phyloP scores from a whole-genome alignment of 257 asterid genomes.

The Penstemon eatonii region DNA sequence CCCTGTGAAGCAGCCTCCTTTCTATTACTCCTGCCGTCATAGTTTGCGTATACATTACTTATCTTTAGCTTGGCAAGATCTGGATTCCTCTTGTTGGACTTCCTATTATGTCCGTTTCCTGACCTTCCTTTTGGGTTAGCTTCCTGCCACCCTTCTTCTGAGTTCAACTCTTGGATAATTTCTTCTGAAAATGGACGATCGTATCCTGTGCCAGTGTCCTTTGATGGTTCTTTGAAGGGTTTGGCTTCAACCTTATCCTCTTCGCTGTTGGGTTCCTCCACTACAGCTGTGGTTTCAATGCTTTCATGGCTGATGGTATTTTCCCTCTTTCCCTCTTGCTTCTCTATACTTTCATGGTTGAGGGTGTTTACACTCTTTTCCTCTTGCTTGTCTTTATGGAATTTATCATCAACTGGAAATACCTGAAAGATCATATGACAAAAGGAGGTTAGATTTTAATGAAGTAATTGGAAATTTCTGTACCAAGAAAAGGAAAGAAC shows the following conservation, averaged over 20 bases:
- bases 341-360: too few species aligned
- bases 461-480: too few species aligned
- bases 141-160: slow-evolving; percentile 97
- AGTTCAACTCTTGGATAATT: slow-evolving; percentile 46
- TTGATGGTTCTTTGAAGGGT: slow-evolving; percentile 34
- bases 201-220: slow-evolving; percentile 28
- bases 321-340: slow-evolving; percentile 24
- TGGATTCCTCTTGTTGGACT: slow-evolving; percentile 61
- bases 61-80: slow-evolving; percentile 71
- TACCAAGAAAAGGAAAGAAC: too few species aligned
- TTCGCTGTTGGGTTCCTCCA: slow-evolving; percentile 39
- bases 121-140: slow-evolving; percentile 81
- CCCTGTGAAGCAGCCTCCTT: slow-evolving; percentile 64
- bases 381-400: slow-evolving; percentile 49
- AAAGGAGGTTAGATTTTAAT: background rate
- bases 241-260: slow-evolving; percentile 41
- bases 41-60: slow-evolving; percentile 43
- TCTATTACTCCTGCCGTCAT: slow-evolving; percentile 45
- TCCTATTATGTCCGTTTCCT: slow-evolving; percentile 55
- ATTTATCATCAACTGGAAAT: slow-evolving; percentile 50
- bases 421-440: slow-evolving; percentile 49
- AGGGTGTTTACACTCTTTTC: slow-evolving; percentile 17
- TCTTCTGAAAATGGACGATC: slow-evolving; percentile 39
- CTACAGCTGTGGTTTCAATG: slow-evolving; percentile 31
- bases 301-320: slow-evolving; percentile 33